phyloP scores from a whole-genome alignment of 768 basidiomycete genomes.

The Mycena haematopus region DNA sequence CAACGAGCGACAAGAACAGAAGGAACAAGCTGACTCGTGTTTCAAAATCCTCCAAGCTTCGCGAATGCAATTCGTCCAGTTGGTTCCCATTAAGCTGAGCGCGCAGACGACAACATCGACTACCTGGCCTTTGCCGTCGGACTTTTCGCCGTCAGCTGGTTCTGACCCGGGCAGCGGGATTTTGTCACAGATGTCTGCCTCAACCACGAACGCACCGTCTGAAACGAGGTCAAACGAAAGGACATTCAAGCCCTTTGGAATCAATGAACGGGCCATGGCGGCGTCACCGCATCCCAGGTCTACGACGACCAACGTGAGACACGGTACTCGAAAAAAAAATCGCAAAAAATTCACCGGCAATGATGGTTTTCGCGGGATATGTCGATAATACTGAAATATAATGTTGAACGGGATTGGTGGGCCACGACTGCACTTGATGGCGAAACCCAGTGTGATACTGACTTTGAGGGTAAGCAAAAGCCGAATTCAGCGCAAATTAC shows the following conservation, averaged over 20 bases:
- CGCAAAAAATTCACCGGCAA: too few species aligned
- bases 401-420: slow-evolving; percentile 88
- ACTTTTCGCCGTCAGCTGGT: slow-evolving; percentile 43
- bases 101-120: slow-evolving; percentile 94
- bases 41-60: slow-evolving; percentile 91
- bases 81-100: slow-evolving; percentile 94
- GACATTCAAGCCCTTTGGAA: slow-evolving; percentile 70
- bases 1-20: background rate
- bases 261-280: slow-evolving; percentile 75
- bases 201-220: slow-evolving; percentile 76
- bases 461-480: background rate
- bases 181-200: slow-evolving; percentile 84
- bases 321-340: too few species aligned
- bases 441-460: slow-evolving; percentile 97
- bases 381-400: slow-evolving; percentile 71
- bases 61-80: slow-evolving; percentile 90
- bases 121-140: slow-evolving; percentile 69
- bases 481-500: slow-evolving; percentile 3
- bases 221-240: slow-evolving; percentile 85
- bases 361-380: slow-evolving; percentile 70
- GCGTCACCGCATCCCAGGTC: slow-evolving; percentile 98
- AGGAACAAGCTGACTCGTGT: slow-evolving; percentile 60
- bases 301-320: too few species aligned
- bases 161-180: slow-evolving; percentile 89
- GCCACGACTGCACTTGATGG: slow-evolving; percentile 91